Evolutionary conservation across 208 protist genomes (phyloP).

Genomic region (Wallacemonas sp.): DNA sequence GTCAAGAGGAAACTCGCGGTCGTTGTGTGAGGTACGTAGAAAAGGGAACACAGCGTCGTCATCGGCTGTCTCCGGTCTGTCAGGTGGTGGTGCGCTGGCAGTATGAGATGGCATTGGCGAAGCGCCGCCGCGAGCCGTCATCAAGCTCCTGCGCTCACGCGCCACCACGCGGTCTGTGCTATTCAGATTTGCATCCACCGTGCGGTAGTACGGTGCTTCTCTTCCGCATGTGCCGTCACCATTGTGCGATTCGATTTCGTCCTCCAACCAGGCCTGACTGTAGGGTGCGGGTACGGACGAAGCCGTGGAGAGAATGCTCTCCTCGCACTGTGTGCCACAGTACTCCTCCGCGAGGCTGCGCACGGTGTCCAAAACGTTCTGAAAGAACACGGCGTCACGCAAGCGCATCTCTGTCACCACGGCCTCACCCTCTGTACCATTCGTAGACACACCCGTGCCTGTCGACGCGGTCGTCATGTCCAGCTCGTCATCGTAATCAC

Average conservation of each 20-base stretch:
- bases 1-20: background rate
- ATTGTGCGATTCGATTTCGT: slow-evolving; percentile 11
- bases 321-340: slow-evolving; percentile 58
- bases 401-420: slow-evolving; percentile 12
- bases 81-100: too few species aligned
- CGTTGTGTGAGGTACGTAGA: slow-evolving; percentile 15
- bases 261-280: background rate
- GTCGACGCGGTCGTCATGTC: background rate
- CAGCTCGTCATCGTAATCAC: background rate
- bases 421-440: slow-evolving; percentile 9
- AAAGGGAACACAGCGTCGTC: slow-evolving; percentile 29
- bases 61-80: slow-evolving; percentile 7
- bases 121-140: background rate
- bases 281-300: background rate
- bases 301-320: slow-evolving; percentile 51
- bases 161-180: slow-evolving; percentile 25
- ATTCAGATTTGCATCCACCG: slow-evolving; percentile 58
- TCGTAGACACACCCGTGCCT: too few species aligned
- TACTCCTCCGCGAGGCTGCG: slow-evolving; percentile 62
- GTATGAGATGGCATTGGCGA: background rate
- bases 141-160: slow-evolving; percentile 16
- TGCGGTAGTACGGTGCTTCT: slow-evolving; percentile 27
- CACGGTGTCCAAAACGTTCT: slow-evolving; percentile 52
- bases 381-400: slow-evolving; percentile 41
- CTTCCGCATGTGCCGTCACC: too few species aligned